Evolutionary conservation across 768 basidiomycete genomes (phyloP), one percentile per base, ranked within the genome.

Genomic region (Boletales sp.): DNA sequence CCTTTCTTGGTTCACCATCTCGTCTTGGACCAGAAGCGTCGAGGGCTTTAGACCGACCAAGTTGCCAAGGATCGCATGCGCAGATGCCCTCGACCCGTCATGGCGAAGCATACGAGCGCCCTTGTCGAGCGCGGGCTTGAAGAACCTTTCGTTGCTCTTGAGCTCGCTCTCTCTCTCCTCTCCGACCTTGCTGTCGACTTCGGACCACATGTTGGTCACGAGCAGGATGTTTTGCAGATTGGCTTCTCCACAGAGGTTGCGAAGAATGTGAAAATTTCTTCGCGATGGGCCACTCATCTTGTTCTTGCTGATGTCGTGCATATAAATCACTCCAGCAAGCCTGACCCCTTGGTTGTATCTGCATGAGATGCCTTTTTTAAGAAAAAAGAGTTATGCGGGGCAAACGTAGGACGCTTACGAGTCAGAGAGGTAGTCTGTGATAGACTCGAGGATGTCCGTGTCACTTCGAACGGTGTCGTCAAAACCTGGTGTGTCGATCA

Each of bases 401-500:
- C 13, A 12, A 15, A 34, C 11, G 34, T 5, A 7, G 15, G 13
- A 34, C 13, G 15, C 65, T 58, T 51, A 67, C 66, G 62, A 66
- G 33, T 41, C 47, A 5, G 57, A 28, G n/a, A 67, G 62, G 25
- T 60, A 60, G 17, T 31, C 71, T 55, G 78, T 73, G 34, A 79
- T 79, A 61, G 74, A 72, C 33, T 48, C 51, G 25, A 81, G 62
- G 13, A 81, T 63, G 14, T 75, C 76, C 0, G 73, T 69, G 45
- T 81, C 80, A 41, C 70, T 75, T 42, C 67, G 69, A 10, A 45
- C 52, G 4, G 79, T 76, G 56, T 82, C 80, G 53, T 81, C 81
- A 49, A 82, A 83, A 6, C 82, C 82, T 0, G 82, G 81, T 0
- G 82, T 83, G 54, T 83, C 82, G 41, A 84, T 73, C 15, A 84